Base-by-base conservation (phyloP, 495 filamentous ascomycete species). In the Apodospora peruviana region DNA sequence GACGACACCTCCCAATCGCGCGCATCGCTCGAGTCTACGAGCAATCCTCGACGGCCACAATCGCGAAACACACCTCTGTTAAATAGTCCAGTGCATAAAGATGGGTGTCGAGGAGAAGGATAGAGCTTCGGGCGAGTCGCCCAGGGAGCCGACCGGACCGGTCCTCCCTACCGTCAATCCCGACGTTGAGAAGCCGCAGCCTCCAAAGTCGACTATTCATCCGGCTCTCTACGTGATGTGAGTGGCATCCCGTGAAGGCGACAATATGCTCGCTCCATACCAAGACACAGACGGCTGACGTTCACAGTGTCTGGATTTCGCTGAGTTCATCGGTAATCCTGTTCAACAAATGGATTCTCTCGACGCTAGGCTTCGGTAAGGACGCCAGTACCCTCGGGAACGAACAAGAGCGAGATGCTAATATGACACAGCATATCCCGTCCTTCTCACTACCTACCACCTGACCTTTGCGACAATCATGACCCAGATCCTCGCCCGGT, bases 271-370 rank as follows among this genome's bases (percentile, higher is more conserved):
- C n/a, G n/a, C n/a, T n/a, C n/a, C n/a, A n/a, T n/a, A n/a, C n/a
- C n/a, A n/a, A n/a, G n/a, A n/a, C n/a, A n/a, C n/a, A n/a, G n/a
- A n/a, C n/a, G n/a, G n/a, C n/a, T 34, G 39, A n/a, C 23, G 19
- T 35, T 51, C 44, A 43, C 65, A 97, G 91, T 55, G 69, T 80
- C 62, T 98, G 93, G 93, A 97, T 98, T 55, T 67, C 81, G 47
- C 71, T 95, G 59, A 95, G 90, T 64, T 96, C 91, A 25, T 86
- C 82, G 53, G 89, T 95, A 53, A 98, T 98, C 59, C 73, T 97
- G 37, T 98, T 96, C 85, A 97, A 98, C 84, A 98, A 98, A 81
- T 91, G 87, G 81, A 90, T 98, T 55, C 79, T 97, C 45, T 82
- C 87, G 59, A 87, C 81, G 22, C 78, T 82, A 55, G 73, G 85